Evolutionary conservation across 2,329 filamentous ascomycete species (phyloP).

Genomic region (Pezicula carpinea): DNA sequence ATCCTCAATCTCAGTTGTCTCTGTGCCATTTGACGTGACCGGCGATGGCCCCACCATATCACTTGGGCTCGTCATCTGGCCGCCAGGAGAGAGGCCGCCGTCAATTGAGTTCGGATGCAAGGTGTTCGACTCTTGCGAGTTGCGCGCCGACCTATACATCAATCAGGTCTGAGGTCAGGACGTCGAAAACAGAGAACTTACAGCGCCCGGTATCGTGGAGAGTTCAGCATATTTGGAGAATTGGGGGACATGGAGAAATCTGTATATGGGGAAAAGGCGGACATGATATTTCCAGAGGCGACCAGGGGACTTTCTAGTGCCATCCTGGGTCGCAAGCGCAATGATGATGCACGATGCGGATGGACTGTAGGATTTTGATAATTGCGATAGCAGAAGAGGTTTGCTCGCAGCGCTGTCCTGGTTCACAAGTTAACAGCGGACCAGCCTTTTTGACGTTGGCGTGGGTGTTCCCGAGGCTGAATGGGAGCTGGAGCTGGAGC

Average conservation of each 20-base stretch:
- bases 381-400: not conserved
- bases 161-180: constrained; percentile 8
- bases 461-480: constrained; percentile 20
- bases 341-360: constrained; percentile 1
- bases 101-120: constrained; percentile 47
- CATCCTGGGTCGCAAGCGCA: constrained; percentile 35
- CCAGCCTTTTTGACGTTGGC: constrained; percentile 14
- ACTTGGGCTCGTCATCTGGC: constrained; percentile 55
- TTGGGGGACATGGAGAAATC: constrained; percentile 53
- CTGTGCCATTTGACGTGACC: constrained; percentile 80
- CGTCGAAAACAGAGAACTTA: constrained; percentile 30
- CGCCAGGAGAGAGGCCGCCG: constrained; percentile 21
- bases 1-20: constrained; percentile 80
- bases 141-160: constrained; percentile 37
- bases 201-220: constrained; percentile 47
- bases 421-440: constrained; percentile 9
- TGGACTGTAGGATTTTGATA: constrained; percentile 11
- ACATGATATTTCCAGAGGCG: constrained; percentile 54
- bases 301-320: constrained; percentile 59
- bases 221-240: constrained; percentile 37
- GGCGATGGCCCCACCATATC: constrained; percentile 77
- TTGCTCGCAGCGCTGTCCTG: not conserved
- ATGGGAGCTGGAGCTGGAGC: constrained; percentile 10
- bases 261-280: constrained; percentile 46
- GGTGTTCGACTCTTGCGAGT: constrained; percentile 40